Percentiles rank a stretch among this genome's conserved stretches.
Evolutionary conservation across 305 asterid species (phyloP).

Genomic region (Rubia tinctorum): DNA sequence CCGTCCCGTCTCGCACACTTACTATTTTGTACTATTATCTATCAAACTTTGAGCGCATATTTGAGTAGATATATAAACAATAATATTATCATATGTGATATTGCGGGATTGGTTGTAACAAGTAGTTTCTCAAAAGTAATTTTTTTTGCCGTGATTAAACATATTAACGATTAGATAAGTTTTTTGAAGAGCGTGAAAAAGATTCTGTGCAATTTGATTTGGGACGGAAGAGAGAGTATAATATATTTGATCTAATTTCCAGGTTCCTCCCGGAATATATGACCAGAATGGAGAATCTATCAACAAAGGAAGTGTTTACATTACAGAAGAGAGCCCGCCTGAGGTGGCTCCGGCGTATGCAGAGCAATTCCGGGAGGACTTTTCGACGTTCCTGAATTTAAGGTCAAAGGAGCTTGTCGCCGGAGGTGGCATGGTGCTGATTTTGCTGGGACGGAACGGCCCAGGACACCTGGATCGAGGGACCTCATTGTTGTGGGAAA

Average conservation of each 20-base stretch:
- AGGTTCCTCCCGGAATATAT: conserved; percentile 74
- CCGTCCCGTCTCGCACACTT: too few species aligned
- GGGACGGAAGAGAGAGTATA: too few species aligned
- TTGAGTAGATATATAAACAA: too few species aligned
- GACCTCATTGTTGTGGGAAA: conserved; percentile 66
- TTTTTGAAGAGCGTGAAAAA: too few species aligned
- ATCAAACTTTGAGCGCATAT: too few species aligned
- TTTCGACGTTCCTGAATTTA: conserved; percentile 58
- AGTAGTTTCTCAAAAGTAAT: too few species aligned
- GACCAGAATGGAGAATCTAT: conserved; percentile 45
- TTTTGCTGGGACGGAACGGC: conserved; percentile 56
- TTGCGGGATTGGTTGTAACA: too few species aligned
- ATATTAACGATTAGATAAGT: too few species aligned
- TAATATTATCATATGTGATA: too few species aligned
- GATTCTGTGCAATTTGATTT: too few species aligned
- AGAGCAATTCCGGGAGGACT: conserved; percentile 61
- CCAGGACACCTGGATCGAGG: conserved; percentile 49
- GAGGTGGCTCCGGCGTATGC: conserved; percentile 46
- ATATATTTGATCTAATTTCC: conserved; percentile 76
- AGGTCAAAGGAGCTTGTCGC: conserved; percentile 55
- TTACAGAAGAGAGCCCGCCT: conserved; percentile 55
- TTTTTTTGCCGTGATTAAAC: too few species aligned
- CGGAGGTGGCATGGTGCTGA: conserved; percentile 76
- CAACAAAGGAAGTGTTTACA: conserved; percentile 64
- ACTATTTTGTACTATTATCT: too few species aligned